These are phyloP conservation scores for Catharanthus roseus DNA, from an alignment of 257 asterid species.

Conservation along the genomic window DNA sequence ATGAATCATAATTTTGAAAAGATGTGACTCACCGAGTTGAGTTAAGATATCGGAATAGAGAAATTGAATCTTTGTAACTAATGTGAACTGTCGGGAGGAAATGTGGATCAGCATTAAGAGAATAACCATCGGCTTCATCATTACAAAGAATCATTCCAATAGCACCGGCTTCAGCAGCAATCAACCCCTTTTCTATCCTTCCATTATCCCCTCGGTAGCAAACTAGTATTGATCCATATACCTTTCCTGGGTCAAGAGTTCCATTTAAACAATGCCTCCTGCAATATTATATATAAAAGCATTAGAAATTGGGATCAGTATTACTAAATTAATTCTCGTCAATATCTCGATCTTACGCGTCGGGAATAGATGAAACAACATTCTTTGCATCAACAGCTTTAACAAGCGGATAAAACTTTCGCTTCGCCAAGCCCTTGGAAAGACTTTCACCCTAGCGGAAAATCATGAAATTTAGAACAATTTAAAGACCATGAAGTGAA, in stretches of 20 bases:
- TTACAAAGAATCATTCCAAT: constrained; percentile 58
- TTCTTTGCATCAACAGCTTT: constrained; percentile 34
- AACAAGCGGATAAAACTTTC: constrained; percentile 32
- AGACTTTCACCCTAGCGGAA: constrained; percentile 53
- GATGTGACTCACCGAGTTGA: constrained; percentile 23
- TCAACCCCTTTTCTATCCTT: constrained; percentile 34
- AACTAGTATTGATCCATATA: constrained; percentile 50
- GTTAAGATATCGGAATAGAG: constrained; percentile 35
- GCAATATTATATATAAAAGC: no score
- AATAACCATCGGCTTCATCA: constrained; percentile 14
- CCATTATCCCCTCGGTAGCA: constrained; percentile 41
- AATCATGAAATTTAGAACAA: no score
- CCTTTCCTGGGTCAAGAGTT: constrained; percentile 40
- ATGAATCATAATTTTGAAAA: no score
- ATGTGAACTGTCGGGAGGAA: constrained; percentile 51
- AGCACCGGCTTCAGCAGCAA: constrained; percentile 51
- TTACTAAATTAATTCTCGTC: background rate
- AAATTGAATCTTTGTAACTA: constrained; percentile 38
- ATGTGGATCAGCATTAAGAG: constrained; percentile 30
- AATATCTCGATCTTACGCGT: constrained; percentile 33
- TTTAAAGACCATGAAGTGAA: no score
- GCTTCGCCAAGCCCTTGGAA: constrained; percentile 26
- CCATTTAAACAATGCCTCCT: background rate
- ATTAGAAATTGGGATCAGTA: no score
- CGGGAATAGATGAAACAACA: constrained; percentile 22